Conservation (phyloP, 345 rosid genomes). For the Reutealis trisperma region DNA sequence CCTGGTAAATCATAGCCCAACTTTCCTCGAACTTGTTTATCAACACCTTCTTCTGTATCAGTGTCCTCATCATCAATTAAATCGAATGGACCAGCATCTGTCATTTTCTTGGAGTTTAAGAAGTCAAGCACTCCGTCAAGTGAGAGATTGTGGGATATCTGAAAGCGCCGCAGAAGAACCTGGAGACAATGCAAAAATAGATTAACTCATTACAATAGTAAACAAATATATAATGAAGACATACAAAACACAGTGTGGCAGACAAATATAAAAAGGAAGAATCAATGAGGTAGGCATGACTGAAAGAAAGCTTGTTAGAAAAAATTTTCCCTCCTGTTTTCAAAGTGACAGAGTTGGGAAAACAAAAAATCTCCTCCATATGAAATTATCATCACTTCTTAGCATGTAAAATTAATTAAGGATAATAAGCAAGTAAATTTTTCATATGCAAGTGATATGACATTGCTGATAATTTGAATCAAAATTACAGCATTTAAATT, state of each 20-base stretch:
- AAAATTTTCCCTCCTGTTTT: too few relatives aligned
- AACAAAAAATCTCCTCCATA: too few relatives aligned
- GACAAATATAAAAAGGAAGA: neutral
- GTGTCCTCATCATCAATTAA: slow-evolving; percentile 82
- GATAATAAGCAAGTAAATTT: too few relatives aligned
- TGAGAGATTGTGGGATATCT: slow-evolving; percentile 81
- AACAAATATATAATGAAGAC: neutral
- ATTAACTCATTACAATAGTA: neutral
- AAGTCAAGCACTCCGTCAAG: slow-evolving; percentile 96
- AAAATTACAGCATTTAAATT: too few relatives aligned
- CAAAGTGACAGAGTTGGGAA: neutral
- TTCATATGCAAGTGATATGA: neutral
- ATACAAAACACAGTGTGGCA: neutral
- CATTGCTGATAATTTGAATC: neutral
- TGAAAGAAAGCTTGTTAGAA: neutral
- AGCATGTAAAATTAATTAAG: neutral
- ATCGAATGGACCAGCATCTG: slow-evolving; percentile 93
- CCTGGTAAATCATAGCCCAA: slow-evolving; percentile 89
- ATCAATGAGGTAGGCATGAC: neutral
- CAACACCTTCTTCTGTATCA: slow-evolving; percentile 83
- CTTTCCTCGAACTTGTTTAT: slow-evolving; percentile 69
- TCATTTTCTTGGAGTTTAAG: slow-evolving; percentile 90
- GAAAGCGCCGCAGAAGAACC: slow-evolving; percentile 85
- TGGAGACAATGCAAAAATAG: slow-evolving; percentile 25
- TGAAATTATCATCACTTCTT: neutral